Conservation (phyloP, 768 basidiomycete genomes). For the Mycena capillaripes region DNA sequence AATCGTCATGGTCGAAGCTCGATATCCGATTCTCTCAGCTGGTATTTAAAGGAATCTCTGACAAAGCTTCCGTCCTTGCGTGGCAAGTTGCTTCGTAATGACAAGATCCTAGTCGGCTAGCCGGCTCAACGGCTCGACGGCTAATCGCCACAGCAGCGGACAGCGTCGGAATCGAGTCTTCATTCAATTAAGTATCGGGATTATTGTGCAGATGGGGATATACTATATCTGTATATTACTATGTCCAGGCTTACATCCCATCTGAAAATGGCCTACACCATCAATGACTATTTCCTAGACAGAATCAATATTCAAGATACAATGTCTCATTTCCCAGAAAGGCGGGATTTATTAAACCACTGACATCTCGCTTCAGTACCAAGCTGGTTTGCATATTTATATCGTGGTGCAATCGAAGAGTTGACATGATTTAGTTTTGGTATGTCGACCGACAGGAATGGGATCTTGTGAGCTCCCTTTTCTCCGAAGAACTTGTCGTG, state of each 20-base stretch:
- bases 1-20: slow-evolving; percentile 44
- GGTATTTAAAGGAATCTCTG: not conserved
- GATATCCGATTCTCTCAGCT: too few relatives aligned
- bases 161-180: too few relatives aligned
- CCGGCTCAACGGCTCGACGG: not conserved
- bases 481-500: slow-evolving; percentile 6
- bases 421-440: too few relatives aligned
- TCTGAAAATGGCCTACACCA: slow-evolving; percentile 12
- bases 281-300: slow-evolving; percentile 15
- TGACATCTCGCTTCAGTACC: not conserved
- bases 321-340: slow-evolving; percentile 1
- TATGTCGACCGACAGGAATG: slow-evolving; percentile 12
- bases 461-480: not conserved
- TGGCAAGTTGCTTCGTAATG: too few relatives aligned
- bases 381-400: not conserved
- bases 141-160: not conserved
- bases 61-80: too few relatives aligned
- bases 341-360: not conserved
- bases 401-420: not conserved
- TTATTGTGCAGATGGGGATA: too few relatives aligned
- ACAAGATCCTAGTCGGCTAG: too few relatives aligned
- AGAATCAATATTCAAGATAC: slow-evolving; percentile 14
- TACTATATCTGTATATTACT: too few relatives aligned
- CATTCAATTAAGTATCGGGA: too few relatives aligned
- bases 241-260: too few relatives aligned